Evolutionary conservation across 768 basidiomycete species (phyloP), one percentile per base, ranked within the genome.

Genomic region (Coprinopsis marcescibilis): DNA sequence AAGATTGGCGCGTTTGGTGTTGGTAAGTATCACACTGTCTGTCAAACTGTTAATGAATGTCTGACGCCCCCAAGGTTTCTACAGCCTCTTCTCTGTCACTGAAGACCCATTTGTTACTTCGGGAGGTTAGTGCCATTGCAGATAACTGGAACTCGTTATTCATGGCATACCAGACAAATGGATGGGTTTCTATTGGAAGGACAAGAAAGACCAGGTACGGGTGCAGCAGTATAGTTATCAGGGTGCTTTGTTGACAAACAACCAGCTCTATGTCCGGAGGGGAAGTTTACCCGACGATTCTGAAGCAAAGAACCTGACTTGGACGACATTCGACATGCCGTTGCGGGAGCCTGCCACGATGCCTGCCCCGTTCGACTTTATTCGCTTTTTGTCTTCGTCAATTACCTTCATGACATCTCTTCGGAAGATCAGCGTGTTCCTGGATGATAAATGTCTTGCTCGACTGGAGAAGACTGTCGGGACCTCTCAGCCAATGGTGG

Each of bases 171-270:
- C 60, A 77, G 91, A 81, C 25, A 78, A 87, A 58, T 92, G 90
- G 81, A 95, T 95, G 92, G 85, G 83, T 0, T 97, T 96, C 61
- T 89, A 94, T 61, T 97, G 91, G 91, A 93, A 91, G 60, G 89
- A 88, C 57, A 86, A 85, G 56, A 89, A 87, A 57, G 90, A 93
- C 58, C 90, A 93, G 70, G 83, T 84, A 52, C 27, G 62, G 46
- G 5, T 6, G 25, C 21, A 23, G 5, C n/a, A n/a, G n/a, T n/a
- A n/a, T 41, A n/a, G 43, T 4, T 11, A 32, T 38, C 15, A 24
- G 11, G n/a, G 25, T 45, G 24, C 52, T 38, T 8, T 33, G 43
- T 32, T 47, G 23, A 33, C 19, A 43, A 17, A 26, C 2, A 20
- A 13, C 6, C 33, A 91, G 85, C 74, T 97, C 1, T 87, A 84